These are phyloP conservation scores for Globomyces pollinis-pini DNA, from an alignment of 192 early-diverging fungal genomes.

Conservation along the genomic window DNA sequence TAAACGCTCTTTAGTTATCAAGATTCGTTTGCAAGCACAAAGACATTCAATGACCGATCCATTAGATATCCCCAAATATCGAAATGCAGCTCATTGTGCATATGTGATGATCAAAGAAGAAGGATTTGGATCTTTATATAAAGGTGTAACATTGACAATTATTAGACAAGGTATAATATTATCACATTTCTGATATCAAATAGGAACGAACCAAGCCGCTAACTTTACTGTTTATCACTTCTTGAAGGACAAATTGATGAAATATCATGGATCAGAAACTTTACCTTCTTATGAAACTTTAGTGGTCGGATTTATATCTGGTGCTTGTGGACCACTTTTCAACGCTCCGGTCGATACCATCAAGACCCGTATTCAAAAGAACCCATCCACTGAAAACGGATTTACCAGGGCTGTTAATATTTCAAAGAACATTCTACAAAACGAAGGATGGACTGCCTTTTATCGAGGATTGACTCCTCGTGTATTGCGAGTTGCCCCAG, in stretches of 20 bases:
- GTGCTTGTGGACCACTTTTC: slow-evolving; percentile 73
- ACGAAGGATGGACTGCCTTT: slow-evolving; percentile 87
- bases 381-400: slow-evolving; percentile 59
- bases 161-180: slow-evolving; percentile 66
- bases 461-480: slow-evolving; percentile 93
- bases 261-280: slow-evolving; percentile 49
- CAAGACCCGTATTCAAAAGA: slow-evolving; percentile 96
- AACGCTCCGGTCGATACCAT: slow-evolving; percentile 98
- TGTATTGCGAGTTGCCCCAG: slow-evolving; percentile 88
- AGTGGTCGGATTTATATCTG: slow-evolving; percentile 80
- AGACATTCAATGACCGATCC: slow-evolving; percentile 94
- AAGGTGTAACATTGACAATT: slow-evolving; percentile 89
- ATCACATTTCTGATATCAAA: not conserved
- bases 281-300: slow-evolving; percentile 89
- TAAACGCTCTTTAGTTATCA: too few relatives aligned
- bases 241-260: slow-evolving; percentile 71
- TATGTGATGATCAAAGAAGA: slow-evolving; percentile 90
- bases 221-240: slow-evolving; percentile 98
- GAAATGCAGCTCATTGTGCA: slow-evolving; percentile 85
- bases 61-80: slow-evolving; percentile 92
- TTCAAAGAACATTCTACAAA: slow-evolving; percentile 68
- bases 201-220: slow-evolving; percentile 94
- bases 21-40: slow-evolving; percentile 96
- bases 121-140: slow-evolving; percentile 79
- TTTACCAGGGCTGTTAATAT: slow-evolving; percentile 73